A percentile compares a stretch with the other conserved stretches of the same genome.
phyloP scores from a whole-genome alignment of 208 protist genomes.

The Jaenimonas drosophilae region DNA sequence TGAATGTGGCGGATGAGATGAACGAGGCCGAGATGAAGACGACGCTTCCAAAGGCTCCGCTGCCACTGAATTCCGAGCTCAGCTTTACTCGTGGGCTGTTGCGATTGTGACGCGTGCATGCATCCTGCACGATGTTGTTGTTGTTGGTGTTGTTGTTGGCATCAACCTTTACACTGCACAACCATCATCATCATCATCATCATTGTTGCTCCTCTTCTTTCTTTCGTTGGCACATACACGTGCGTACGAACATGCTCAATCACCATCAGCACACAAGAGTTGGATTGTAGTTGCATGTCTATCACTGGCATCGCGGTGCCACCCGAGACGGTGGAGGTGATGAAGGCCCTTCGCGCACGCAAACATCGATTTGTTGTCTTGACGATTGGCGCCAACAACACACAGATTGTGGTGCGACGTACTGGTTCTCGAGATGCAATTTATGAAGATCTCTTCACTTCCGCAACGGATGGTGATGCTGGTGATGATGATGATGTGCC shows the following conservation, averaged over 20 bases:
- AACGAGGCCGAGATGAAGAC: no score
- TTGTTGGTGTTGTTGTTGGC: constrained; percentile 9
- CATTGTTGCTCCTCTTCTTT: constrained; percentile 4
- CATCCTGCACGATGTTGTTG: neutral
- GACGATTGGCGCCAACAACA: constrained; percentile 71
- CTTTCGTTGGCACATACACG: neutral
- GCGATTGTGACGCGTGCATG: constrained; percentile 9
- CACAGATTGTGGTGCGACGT: constrained; percentile 67
- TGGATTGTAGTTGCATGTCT: constrained; percentile 55
- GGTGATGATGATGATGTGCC: no score
- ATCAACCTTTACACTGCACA: no score
- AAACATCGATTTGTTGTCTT: constrained; percentile 77
- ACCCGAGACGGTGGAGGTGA: constrained; percentile 39
- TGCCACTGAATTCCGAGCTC: constrained; percentile 18
- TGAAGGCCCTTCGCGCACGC: constrained; percentile 82
- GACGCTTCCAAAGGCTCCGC: constrained; percentile 12
- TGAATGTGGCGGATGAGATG: no score
- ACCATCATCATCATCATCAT: constrained; percentile 2
- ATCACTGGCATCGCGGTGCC: constrained; percentile 82
- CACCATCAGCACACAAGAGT: no score
- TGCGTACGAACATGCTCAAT: no score
- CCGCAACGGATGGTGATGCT: no score
- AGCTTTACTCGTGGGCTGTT: constrained; percentile 36
- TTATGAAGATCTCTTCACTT: constrained; percentile 80
- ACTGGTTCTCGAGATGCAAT: constrained; percentile 26